A percentile compares a stretch with the other conserved stretches of the same genome.
Evolutionary conservation across 2,329 filamentous ascomycete species (phyloP).

Genomic region (Fonsecaea multimorphosa): DNA sequence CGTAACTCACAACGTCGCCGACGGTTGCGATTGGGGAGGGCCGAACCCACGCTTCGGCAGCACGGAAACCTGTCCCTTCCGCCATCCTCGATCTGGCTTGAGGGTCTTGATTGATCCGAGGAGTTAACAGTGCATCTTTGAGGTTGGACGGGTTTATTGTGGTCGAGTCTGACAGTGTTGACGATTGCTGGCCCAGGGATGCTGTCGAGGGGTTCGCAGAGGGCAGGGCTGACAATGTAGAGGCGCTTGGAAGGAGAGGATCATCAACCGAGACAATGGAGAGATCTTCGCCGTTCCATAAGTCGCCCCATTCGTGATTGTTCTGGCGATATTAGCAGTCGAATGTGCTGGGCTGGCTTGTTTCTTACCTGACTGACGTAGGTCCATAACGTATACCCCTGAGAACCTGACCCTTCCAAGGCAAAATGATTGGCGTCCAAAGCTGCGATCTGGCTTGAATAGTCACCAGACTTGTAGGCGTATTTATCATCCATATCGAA

Average conservation of each 20-base stretch:
- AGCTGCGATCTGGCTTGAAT: conserved; percentile 86
- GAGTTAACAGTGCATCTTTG: conserved; percentile 68
- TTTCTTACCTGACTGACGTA: conserved; percentile 72
- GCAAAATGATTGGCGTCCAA: conserved; percentile 97
- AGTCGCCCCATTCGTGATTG: conserved; percentile 84
- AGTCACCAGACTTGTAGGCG: conserved; percentile 94
- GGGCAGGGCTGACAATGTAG: conserved; percentile 40
- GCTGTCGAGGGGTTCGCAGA: conserved; percentile 47
- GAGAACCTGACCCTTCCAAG: conserved; percentile 79
- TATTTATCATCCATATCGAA: conserved; percentile 98
- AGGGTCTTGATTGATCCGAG: conserved; percentile 62
- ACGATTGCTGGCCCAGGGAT: conserved; percentile 53
- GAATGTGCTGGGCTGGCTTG: neutral
- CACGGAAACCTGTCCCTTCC: conserved; percentile 69
- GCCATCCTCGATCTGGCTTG: conserved; percentile 40
- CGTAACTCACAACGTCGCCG: conserved; percentile 72
- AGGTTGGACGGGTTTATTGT: conserved; percentile 77
- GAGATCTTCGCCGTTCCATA: conserved; percentile 97
- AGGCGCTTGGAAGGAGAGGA: conserved; percentile 57
- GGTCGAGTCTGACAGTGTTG: conserved; percentile 51
- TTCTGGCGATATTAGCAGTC: conserved; percentile 61
- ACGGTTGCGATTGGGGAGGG: conserved; percentile 78
- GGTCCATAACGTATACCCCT: conserved; percentile 88
- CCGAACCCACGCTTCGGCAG: conserved; percentile 90
- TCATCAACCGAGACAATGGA: conserved; percentile 90